Base-by-base conservation (phyloP, 192 early-diverging fungal species). In the Coemansia sp. region DNA sequence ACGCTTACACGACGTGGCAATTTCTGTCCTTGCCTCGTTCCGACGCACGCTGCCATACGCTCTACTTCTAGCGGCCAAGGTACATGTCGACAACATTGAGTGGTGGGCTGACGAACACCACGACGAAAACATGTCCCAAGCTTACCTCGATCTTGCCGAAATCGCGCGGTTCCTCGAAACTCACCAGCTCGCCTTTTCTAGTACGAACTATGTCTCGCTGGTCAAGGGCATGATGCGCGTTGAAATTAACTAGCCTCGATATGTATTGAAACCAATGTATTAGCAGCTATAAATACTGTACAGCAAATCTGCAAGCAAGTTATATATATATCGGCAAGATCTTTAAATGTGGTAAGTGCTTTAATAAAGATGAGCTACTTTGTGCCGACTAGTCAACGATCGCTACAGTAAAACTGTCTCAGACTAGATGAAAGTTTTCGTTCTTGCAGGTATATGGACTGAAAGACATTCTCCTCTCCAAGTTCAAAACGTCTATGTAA, bases 31-130 rank as follows among this genome's bases (percentile, higher is more conserved):
- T 57, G 66, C 80, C 5, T 82, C 80, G 2, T 82, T 74, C 66
- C 80, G 72, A 31, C 72, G 80, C 41, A 82, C 80, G 12, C 64
- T 82, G 66, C 80, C 80, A 9, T 82, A 82, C 37, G 71, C 80
- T 3, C 68, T 82, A 14, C 50, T 82, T 55, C 63, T 82, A 59
- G 74, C 69, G 5, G 75, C 75, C 46, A 82, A 82, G 46, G 75
- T 82, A 25, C 80, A 82, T 61, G 42, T 77, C 12, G 80, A 82
- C 75, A 82, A 74, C 41, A 82, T 77, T n/a, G 65, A 82, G 69
- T 82, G 75, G 69, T 73, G 75, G 71, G 38, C 75, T 41, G 60
- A 69, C 42, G 71, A 76, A 38, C 62, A 63, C 21, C 68, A 70
- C n/a, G 65, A 55, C n/a, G 67, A 58, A 15, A 72, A 76, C n/a